These are phyloP conservation scores for Colletotrichum cereale DNA, from an alignment of 2,329 filamentous ascomycete species.

Conservation along the genomic window DNA sequence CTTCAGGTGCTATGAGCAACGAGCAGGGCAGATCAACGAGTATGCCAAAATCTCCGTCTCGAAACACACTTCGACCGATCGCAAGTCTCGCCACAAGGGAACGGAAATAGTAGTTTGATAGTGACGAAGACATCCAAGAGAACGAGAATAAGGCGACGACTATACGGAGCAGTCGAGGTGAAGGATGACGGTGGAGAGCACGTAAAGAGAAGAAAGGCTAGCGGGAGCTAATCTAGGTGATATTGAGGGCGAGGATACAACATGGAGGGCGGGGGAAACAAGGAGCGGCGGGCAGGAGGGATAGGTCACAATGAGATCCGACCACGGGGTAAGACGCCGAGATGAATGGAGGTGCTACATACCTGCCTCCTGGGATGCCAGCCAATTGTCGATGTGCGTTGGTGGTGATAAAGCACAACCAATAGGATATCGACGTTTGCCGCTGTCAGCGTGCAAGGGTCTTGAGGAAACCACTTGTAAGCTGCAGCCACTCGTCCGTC, in stretches of 20 bases:
- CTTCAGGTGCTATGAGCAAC: slow-evolving; percentile 36
- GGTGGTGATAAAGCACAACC: background rate
- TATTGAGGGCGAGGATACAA: background rate
- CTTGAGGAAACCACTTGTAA: too few relatives aligned
- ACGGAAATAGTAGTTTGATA: too few relatives aligned
- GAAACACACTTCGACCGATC: slow-evolving; percentile 5
- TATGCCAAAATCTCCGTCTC: background rate
- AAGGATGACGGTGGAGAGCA: background rate
- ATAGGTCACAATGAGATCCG: background rate
- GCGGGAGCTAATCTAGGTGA: background rate
- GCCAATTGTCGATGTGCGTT: background rate
- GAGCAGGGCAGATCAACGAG: background rate
- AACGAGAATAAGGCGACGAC: background rate
- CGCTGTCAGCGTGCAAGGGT: background rate
- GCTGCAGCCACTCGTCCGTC: too few relatives aligned
- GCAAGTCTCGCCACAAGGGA: background rate
- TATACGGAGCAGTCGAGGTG: too few relatives aligned
- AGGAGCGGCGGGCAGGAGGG: background rate
- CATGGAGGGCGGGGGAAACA: background rate
- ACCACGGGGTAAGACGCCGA: background rate
- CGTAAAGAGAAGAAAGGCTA: background rate
- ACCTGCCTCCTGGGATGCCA: too few relatives aligned
- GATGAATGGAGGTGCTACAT: too few relatives aligned
- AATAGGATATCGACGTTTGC: slow-evolving; percentile 24
- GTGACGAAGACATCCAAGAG: slow-evolving; percentile 16